These are phyloP conservation scores for Prototheca wickerhamii DNA, from an alignment of 163 green algal genomes.

Conservation along the genomic window DNA sequence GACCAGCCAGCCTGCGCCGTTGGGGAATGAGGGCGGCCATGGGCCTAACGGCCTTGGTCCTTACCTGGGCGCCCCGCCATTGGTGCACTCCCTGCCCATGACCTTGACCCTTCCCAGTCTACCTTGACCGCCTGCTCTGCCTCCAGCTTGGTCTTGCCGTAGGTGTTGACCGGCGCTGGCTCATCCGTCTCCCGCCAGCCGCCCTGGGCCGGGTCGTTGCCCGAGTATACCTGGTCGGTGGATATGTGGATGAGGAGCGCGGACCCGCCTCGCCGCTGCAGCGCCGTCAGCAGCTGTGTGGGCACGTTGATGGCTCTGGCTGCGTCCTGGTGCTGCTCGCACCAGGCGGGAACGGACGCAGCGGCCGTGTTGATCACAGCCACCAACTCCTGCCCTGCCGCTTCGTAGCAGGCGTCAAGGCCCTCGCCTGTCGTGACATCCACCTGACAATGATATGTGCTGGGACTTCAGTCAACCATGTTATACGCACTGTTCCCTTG, in stretches of 20 bases:
- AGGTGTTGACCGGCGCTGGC: constrained; percentile 34
- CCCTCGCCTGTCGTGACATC: background rate
- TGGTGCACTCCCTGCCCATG: too few relatives aligned
- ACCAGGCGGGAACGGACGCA: background rate
- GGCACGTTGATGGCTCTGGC: constrained; percentile 6
- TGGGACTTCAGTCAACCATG: too few relatives aligned
- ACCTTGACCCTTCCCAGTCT: too few relatives aligned
- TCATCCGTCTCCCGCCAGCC: constrained; percentile 29
- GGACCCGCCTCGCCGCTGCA: background rate
- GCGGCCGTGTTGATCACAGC: constrained; percentile 5
- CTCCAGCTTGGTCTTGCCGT: constrained; percentile 43
- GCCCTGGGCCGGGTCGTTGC: constrained; percentile 7
- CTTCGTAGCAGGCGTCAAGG: background rate
- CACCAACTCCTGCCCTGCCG: background rate
- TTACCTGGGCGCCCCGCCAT: too few relatives aligned
- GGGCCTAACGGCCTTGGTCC: too few relatives aligned
- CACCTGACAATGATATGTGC: background rate
- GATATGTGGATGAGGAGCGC: constrained; percentile 43
- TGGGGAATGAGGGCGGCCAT: too few relatives aligned
- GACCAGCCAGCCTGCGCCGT: background rate
- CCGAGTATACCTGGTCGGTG: constrained; percentile 43
- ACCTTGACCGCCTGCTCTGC: constrained; percentile 35
- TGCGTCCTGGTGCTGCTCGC: background rate
- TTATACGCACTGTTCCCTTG: too few relatives aligned
- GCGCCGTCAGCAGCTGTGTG: background rate